Base-by-base conservation (phyloP, 805 yeast genomes). In the Kurtzmaniella fragi region DNA sequence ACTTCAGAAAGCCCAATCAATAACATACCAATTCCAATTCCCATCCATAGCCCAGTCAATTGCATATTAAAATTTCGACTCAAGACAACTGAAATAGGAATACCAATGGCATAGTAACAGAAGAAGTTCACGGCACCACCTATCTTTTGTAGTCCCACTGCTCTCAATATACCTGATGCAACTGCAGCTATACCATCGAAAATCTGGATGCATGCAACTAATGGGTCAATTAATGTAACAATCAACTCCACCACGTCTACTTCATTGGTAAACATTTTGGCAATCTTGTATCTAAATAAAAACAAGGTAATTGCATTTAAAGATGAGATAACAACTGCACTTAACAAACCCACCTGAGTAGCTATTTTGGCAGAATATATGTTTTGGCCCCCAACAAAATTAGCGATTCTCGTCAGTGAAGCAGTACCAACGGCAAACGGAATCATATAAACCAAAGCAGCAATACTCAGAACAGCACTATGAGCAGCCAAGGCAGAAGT, bases 31-130 rank as follows among this genome's bases (percentile, higher is more conserved):
- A 73, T 53, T 7, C 84, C 89, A 45, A 80, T 67, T 1, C 91
- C 91, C 1, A 77, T 44, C 95, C 95, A 86, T 35, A 86, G 59
- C 0, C 95, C 95, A 8, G 63, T 56, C 16, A 85, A 59, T 32
- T 73, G 69, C 46, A 74, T 52, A 16, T 68, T 67, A 12, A 61
- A 59, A 7, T 57, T 52, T 37, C 59, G 51, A 11, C 86, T 78
- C n/a, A 84, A 61, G 13, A 73, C 48, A 25, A 79, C 62, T 0
- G 87, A 84, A 28, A 80, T 47, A 0, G 95, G 95, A 31, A 84
- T 65, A 1, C 87, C 90, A 44, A 83, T 61, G 3, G 73, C 69
- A 56, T 86, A 86, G 59, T 86, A 86, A 0, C 82, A 75, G n/a
- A 82, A 53, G 34, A 86, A 65, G 50, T 84, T 86, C 37, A 85